Evolutionary conservation across 768 basidiomycete genomes (phyloP).

Genomic region (Cantharellus cinnabarinus): DNA sequence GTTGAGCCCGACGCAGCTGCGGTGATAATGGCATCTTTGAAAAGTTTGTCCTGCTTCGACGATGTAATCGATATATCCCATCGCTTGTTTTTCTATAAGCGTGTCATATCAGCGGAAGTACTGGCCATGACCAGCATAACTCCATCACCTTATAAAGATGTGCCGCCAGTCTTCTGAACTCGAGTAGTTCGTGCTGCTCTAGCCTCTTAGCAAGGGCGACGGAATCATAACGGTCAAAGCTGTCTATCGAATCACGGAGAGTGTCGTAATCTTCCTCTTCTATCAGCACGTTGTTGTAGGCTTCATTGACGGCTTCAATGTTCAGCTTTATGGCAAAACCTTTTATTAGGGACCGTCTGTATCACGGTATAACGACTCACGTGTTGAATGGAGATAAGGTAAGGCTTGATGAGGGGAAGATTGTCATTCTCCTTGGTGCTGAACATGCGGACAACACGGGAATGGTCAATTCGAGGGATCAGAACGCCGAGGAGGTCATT

Average conservation of each 20-base stretch:
- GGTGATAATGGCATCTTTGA: conserved; percentile 91
- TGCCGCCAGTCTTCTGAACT: conserved; percentile 87
- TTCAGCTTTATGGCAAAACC: conserved; percentile 39
- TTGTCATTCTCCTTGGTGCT: conserved; percentile 64
- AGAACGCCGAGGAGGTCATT: conserved; percentile 85
- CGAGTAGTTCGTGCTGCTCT: conserved; percentile 77
- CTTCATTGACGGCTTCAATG: conserved; percentile 91
- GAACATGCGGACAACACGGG: conserved; percentile 91
- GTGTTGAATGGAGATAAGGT: conserved; percentile 92
- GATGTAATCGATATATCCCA: conserved; percentile 95
- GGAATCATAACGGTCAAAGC: conserved; percentile 96
- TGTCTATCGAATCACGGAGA: conserved; percentile 90
- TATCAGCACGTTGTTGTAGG: conserved; percentile 93
- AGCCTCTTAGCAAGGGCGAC: conserved; percentile 66
- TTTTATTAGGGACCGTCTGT: not conserved
- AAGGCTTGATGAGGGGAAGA: conserved; percentile 84
- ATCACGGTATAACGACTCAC: conserved; percentile 23
- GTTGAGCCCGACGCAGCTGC: conserved; percentile 67
- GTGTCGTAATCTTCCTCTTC: conserved; percentile 99
- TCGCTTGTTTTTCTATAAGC: conserved; percentile 61
- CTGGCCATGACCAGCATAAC: not conserved
- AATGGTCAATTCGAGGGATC: conserved; percentile 86
- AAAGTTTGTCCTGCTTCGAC: conserved; percentile 90
- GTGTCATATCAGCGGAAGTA: not conserved
- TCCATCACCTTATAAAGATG: conserved; percentile 72